Conservation (phyloP, 2,329 filamentous ascomycete genomes). For the Colletotrichum higginsianum region DNA sequence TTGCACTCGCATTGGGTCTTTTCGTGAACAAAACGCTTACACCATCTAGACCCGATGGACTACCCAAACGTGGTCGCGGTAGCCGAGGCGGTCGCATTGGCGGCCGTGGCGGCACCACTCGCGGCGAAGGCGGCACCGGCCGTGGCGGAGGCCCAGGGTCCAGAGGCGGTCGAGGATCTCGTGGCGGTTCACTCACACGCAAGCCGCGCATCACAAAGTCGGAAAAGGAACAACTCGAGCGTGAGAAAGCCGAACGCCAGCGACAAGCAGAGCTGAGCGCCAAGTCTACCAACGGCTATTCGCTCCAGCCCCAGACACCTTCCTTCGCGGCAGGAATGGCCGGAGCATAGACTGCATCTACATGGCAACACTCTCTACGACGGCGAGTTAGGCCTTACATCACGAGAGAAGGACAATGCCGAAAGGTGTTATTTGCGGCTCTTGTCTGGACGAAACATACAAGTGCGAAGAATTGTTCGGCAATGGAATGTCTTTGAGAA, state of each 20-base stretch:
- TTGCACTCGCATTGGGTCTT: constrained; percentile 42
- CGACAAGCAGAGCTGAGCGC: constrained; percentile 57
- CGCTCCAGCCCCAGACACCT: constrained; percentile 51
- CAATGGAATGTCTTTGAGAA: background rate
- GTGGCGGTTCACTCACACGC: constrained; percentile 80
- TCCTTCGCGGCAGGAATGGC: constrained; percentile 44
- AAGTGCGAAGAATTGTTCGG: constrained; percentile 5
- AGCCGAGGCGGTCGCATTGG: constrained; percentile 66
- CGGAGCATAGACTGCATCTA: constrained; percentile 31
- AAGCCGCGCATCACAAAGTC: constrained; percentile 91
- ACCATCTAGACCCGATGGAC: constrained; percentile 73
- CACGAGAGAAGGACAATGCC: background rate
- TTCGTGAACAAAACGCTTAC: constrained; percentile 52
- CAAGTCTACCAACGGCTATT: constrained; percentile 55
- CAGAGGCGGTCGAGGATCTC: constrained; percentile 77
- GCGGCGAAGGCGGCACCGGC: constrained; percentile 62
- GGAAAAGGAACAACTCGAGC: constrained; percentile 84
- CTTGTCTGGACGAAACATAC: background rate
- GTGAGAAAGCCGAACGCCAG: constrained; percentile 85
- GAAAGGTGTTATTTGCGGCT: background rate
- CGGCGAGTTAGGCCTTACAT: background rate
- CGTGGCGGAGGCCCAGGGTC: constrained; percentile 75
- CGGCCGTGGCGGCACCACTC: constrained; percentile 74
- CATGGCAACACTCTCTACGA: background rate
- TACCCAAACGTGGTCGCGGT: constrained; percentile 74